These are phyloP conservation scores for Macaranga tanarius DNA, from an alignment of 441 rosid species.

Conservation along the genomic window DNA sequence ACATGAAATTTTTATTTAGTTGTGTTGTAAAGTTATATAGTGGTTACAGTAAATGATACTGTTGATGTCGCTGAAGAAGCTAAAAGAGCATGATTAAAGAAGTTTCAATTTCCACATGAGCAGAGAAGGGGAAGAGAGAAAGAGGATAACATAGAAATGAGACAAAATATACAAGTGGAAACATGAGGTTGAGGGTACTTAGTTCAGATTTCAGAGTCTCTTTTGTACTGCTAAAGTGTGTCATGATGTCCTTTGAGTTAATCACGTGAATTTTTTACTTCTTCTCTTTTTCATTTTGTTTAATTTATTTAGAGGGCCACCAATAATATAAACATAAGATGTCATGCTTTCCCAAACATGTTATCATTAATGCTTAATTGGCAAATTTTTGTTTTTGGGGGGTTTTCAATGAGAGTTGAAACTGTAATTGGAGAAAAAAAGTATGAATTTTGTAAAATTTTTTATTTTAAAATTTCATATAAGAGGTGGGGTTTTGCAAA, in stretches of 20 bases:
- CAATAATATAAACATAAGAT: background rate
- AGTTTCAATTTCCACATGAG: background rate
- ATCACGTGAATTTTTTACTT: slow-evolving; percentile 10
- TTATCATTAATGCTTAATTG: background rate
- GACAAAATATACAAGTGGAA: slow-evolving; percentile 12
- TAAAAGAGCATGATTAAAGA: background rate
- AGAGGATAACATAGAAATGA: background rate
- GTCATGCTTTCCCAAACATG: background rate
- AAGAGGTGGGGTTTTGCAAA: too few species aligned
- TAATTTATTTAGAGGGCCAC: background rate
- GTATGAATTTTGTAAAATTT: too few species aligned
- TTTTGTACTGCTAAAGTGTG: background rate
- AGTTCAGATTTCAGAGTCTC: background rate
- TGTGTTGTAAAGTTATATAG: too few species aligned
- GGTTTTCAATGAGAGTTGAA: too few species aligned
- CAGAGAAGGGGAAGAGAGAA: background rate
- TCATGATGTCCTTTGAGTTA: slow-evolving; percentile 3
- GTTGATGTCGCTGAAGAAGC: background rate
- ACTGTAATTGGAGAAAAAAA: too few species aligned
- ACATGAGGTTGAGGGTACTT: slow-evolving; percentile 16
- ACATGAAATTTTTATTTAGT: too few species aligned
- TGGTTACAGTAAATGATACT: background rate
- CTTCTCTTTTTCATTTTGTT: background rate
- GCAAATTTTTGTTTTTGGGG: too few species aligned
- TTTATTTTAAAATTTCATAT: too few species aligned